Percentiles rank a stretch among this genome's conserved stretches.
phyloP scores from a whole-genome alignment of 2,329 filamentous ascomycete genomes.

The Calycina marina region DNA sequence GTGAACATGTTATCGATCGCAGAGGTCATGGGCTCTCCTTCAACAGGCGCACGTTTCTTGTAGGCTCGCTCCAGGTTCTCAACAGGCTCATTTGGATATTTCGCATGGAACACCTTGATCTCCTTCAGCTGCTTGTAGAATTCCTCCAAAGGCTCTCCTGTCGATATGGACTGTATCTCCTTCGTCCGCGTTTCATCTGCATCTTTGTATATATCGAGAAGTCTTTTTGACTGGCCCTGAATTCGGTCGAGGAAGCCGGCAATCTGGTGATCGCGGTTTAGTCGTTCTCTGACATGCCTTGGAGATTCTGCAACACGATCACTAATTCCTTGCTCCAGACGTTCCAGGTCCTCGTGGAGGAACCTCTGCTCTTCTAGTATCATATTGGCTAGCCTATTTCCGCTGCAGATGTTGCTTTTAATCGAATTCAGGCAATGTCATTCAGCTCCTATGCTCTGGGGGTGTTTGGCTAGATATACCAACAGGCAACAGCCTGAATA shows the following conservation, averaged over 20 bases:
- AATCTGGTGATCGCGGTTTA: conserved; percentile 87
- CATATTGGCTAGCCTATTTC: conserved; percentile 45
- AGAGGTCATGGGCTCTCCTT: conserved; percentile 45
- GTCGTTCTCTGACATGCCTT: conserved; percentile 73
- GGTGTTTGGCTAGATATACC: no score
- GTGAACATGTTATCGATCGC: conserved; percentile 88
- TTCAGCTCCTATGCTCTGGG: no score
- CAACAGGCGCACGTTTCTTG: conserved; percentile 51
- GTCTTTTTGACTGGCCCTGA: conserved; percentile 66
- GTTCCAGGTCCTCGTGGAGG: conserved; percentile 91
- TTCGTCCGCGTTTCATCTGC: conserved; percentile 53
- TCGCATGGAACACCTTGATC: conserved; percentile 76
- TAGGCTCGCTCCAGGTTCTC: conserved; percentile 93
- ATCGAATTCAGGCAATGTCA: no score
- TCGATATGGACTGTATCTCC: conserved; percentile 73
- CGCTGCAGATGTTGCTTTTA: no score
- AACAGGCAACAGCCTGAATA: no score
- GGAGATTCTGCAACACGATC: conserved; percentile 83
- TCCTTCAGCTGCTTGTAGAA: conserved; percentile 77
- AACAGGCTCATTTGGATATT: conserved; percentile 86
- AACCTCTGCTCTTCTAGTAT: conserved; percentile 86
- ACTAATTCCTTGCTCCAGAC: conserved; percentile 83
- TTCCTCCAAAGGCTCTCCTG: conserved; percentile 74
- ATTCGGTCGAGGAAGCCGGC: conserved; percentile 76
- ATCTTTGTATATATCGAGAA: conserved; percentile 77